Evolutionary conservation across 352 stramenopile genomes (phyloP).

Genomic region (Phytophthora agathidicida): DNA sequence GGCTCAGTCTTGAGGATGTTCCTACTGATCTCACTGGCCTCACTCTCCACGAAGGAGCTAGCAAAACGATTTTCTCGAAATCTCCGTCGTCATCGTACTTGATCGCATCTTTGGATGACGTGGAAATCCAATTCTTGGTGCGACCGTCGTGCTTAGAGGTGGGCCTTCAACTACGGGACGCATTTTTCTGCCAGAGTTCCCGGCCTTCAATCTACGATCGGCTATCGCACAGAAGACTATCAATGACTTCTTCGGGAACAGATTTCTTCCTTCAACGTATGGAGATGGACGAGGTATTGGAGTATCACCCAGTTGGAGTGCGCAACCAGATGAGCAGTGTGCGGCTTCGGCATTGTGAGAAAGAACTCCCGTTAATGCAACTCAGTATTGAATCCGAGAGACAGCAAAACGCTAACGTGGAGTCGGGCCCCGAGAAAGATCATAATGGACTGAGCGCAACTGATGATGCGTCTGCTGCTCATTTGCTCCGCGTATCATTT

Average conservation of each 20-base stretch:
- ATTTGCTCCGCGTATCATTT: constrained; percentile 62
- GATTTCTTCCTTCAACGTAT: constrained; percentile 79
- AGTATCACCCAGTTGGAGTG: constrained; percentile 62
- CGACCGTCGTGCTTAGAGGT: constrained; percentile 70
- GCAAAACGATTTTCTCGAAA: constrained; percentile 1
- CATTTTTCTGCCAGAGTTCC: constrained; percentile 60
- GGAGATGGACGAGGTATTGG: constrained; percentile 73
- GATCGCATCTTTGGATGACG: constrained; percentile 64
- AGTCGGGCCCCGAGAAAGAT: constrained; percentile 23
- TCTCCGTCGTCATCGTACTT: constrained; percentile 29
- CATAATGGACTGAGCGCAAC: background rate
- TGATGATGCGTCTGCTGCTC: constrained; percentile 23
- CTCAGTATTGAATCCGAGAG: constrained; percentile 62
- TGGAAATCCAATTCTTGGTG: constrained; percentile 78
- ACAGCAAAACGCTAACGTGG: constrained; percentile 20
- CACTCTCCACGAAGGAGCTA: constrained; percentile 12
- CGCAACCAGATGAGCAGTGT: constrained; percentile 79
- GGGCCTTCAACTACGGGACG: constrained; percentile 69
- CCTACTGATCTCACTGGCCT: constrained; percentile 17
- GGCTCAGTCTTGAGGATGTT: constrained; percentile 49
- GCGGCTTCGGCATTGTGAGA: constrained; percentile 69
- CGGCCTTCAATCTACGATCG: constrained; percentile 16
- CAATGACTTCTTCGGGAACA: constrained; percentile 27
- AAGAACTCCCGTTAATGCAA: constrained; percentile 69
- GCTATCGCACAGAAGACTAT: constrained; percentile 18